A percentile compares a stretch with the other conserved stretches of the same genome.
Conservation (phyloP, 345 rosid species). For the Hibiscus syriacus region DNA sequence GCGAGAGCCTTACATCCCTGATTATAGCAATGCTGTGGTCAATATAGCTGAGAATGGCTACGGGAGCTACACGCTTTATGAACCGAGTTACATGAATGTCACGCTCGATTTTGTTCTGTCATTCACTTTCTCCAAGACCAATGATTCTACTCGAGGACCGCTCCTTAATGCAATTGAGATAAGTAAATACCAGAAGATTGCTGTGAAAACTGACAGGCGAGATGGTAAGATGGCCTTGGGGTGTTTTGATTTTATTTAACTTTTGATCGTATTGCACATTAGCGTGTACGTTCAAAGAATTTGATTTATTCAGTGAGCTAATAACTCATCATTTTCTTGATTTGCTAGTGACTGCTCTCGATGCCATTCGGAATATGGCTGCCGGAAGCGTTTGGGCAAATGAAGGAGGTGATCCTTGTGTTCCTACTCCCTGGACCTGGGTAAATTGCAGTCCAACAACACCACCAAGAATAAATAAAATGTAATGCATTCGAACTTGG, state of each 20-base stretch:
- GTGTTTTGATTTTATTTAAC: neutral
- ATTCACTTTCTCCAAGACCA: conserved; percentile 61
- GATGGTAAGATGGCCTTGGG: conserved; percentile 45
- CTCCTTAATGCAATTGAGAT: conserved; percentile 89
- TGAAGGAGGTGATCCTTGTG: conserved; percentile 91
- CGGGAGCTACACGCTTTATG: conserved; percentile 84
- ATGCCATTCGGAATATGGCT: conserved; percentile 43
- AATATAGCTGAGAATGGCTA: conserved; percentile 93
- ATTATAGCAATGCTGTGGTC: conserved; percentile 84
- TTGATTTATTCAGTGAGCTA: conserved; percentile 5
- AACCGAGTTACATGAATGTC: conserved; percentile 98
- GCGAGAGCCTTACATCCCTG: conserved; percentile 51
- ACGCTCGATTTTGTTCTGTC: conserved; percentile 64
- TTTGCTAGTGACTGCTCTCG: conserved; percentile 51
- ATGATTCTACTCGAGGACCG: conserved; percentile 81
- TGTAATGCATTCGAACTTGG: conserved; percentile 37
- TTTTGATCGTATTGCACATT: neutral
- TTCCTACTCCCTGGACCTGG: conserved; percentile 81
- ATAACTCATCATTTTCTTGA: conserved; percentile 2
- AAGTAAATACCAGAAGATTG: conserved; percentile 67
- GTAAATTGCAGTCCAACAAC: conserved; percentile 62
- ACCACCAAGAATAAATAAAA: conserved; percentile 71
- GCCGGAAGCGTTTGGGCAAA: conserved; percentile 46
- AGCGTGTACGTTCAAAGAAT: neutral
- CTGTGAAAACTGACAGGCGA: conserved; percentile 44